Conservation (phyloP, 257 asterid species). For the Plectranthus barbatus region DNA sequence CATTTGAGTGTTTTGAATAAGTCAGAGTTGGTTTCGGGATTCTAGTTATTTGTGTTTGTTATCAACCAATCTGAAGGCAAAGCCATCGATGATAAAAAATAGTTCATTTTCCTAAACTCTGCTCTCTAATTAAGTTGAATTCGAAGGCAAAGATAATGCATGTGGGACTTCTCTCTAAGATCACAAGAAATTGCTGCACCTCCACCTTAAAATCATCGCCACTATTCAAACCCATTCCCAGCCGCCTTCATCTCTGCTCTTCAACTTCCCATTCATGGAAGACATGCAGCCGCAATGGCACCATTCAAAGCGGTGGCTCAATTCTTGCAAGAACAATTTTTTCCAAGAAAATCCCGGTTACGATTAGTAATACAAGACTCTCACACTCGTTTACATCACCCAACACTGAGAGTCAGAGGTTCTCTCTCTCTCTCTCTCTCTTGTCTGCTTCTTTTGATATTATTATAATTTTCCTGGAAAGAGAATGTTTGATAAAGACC, state of each 20-base stretch:
- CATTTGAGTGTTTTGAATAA: no score
- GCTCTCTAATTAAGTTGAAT: no score
- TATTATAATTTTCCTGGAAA: no score
- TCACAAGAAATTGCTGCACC: background rate
- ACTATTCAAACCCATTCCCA: background rate
- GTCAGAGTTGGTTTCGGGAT: no score
- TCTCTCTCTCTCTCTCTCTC: background rate
- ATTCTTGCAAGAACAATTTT: conserved; percentile 13
- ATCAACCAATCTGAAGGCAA: no score
- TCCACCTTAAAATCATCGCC: background rate
- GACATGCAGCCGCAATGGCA: conserved; percentile 6
- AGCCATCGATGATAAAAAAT: no score
- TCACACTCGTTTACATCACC: conserved; percentile 38
- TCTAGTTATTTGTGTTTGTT: no score
- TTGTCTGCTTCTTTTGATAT: no score
- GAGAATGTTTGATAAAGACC: background rate
- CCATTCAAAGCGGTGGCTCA: conserved; percentile 15
- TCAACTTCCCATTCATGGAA: conserved; percentile 10
- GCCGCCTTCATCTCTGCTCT: no score
- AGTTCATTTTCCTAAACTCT: no score
- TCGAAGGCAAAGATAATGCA: no score
- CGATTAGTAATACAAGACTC: conserved; percentile 5
- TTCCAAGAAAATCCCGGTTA: conserved; percentile 17
- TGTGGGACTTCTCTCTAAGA: no score
- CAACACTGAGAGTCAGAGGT: conserved; percentile 37